These are phyloP conservation scores for Thelephora terrestris DNA, from an alignment of 1,284 basidiomycete genomes.

Conservation along the genomic window DNA sequence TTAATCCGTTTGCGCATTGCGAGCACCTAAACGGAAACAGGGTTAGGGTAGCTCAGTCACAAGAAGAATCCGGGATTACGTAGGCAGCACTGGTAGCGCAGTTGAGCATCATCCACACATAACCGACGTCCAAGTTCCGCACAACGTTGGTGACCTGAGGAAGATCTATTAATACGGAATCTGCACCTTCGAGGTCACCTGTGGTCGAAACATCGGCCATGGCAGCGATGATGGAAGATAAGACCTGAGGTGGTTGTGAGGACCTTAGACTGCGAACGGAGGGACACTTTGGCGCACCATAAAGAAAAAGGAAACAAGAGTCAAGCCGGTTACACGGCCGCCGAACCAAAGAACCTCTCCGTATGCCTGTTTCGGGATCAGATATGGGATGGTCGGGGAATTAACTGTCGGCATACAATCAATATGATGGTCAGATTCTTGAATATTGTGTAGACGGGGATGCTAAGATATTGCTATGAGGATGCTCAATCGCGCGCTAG, in stretches of 20 bases:
- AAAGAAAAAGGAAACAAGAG: conserved; percentile 82
- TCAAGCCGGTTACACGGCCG: conserved; percentile 80
- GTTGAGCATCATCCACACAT: conserved; percentile 95
- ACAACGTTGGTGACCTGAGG: conserved; percentile 39
- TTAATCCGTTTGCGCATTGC: conserved; percentile 98
- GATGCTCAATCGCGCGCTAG: neutral
- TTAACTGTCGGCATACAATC: conserved; percentile 50
- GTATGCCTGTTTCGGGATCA: conserved; percentile 58
- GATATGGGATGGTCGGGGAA: conserved; percentile 1
- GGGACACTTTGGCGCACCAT: conserved; percentile 55
- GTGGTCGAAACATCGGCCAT: conserved; percentile 74
- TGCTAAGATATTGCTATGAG: conserved; percentile 80
- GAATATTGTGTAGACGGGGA: conserved; percentile 97
- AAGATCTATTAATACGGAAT: conserved; percentile 29
- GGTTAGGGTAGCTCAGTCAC: conserved; percentile 5
- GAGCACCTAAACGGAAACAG: conserved; percentile 50
- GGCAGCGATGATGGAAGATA: conserved; percentile 94
- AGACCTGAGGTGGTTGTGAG: conserved; percentile 44
- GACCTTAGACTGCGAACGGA: conserved; percentile 3
- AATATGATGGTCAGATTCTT: conserved; percentile 99
- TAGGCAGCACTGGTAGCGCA: conserved; percentile 89
- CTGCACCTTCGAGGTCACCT: conserved; percentile 32
- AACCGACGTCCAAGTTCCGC: conserved; percentile 68
- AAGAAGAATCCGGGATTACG: conserved; percentile 38
- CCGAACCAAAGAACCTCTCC: conserved; percentile 98